Evolutionary conservation across 768 basidiomycete genomes (phyloP), one percentile per base, ranked within the genome.

Genomic region (Auriscalpium vulgare): DNA sequence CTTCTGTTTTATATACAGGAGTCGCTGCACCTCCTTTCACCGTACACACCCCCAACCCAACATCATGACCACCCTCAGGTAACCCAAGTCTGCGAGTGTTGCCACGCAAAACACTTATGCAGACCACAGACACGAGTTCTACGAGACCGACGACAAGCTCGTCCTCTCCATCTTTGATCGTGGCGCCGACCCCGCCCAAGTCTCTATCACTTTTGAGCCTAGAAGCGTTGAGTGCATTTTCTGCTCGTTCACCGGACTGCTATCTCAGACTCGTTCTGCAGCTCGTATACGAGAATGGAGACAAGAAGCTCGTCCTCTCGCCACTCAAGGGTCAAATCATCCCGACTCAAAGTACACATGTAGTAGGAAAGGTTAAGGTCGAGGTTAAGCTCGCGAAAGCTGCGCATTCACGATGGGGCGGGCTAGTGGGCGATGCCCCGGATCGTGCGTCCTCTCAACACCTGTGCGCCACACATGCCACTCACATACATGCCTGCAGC

Each of bases 251-350:
- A 2, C 2, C 4, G 29, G 29, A 29, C 29, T 29, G 29, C 4
- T 38, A n/a, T 37, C 23, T 38, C 36, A 19, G 29, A 29, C 29
- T 29, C 29, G 63, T 19, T 62, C 19, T 46, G 35, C 51, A 86
- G 85, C 63, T 86, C 35, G 65, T 75, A 4, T 91, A 90, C 63
- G 72, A 74, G 50, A 72, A 90, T 61, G 88, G 84, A 60, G 87
- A 88, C 47, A 87, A 85, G 62, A 66, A 68, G n/a, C 76, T 95
- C 45, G 72, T 75, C 5, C 73, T 97, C 13, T 82, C 88, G 55
- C 95, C 94, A 9, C 75, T 97, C 13, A 87, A 86, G 64, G 89
- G 88, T 44, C 82, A 85, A 67, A 91, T 97, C 64, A 80, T 87
- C 66, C 72, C 85, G 5, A 74, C 75, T 35, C 72, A 75, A 56